Percentiles rank a stretch among this genome's conserved stretches.
Conservation (phyloP, 2,329 filamentous ascomycete genomes). For the Arthrinium phaeospermum region DNA sequence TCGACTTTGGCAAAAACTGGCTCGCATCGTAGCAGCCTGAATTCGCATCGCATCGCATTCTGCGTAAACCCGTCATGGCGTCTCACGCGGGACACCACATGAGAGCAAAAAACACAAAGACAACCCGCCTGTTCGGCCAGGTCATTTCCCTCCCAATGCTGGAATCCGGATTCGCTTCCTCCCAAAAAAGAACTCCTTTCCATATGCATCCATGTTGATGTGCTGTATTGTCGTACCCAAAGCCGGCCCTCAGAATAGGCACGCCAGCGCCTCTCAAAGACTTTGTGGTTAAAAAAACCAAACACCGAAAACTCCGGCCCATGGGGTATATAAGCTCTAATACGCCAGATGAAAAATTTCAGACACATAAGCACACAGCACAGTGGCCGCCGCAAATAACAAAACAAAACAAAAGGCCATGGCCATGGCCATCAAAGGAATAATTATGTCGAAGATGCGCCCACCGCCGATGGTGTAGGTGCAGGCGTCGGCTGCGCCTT, state of each 20-base stretch:
- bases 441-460: conserved; percentile 4
- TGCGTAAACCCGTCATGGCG: background rate
- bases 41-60: conserved; percentile 1
- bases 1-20: background rate
- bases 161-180: background rate
- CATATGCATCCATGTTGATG: conserved; percentile 5
- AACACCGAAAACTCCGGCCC: conserved; percentile 17
- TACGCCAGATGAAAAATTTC: conserved; percentile 9
- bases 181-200: conserved; percentile 8
- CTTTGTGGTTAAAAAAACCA: conserved; percentile 3
- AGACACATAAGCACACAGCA: background rate
- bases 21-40: background rate
- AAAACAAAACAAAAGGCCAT: background rate
- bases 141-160: background rate
- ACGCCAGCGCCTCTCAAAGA: background rate
- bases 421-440: background rate
- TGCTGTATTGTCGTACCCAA: conserved; percentile 7
- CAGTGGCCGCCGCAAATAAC: background rate
- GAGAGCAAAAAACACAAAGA: background rate
- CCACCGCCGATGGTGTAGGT: background rate
- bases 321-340: conserved; percentile 18
- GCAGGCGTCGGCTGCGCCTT: conserved; percentile 1
- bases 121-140: conserved; percentile 7
- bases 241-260: conserved; percentile 7
- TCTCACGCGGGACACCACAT: background rate